Evolutionary conservation across 2,329 filamentous ascomycete species (phyloP).

Genomic region (Aspergillus calidoustus): DNA sequence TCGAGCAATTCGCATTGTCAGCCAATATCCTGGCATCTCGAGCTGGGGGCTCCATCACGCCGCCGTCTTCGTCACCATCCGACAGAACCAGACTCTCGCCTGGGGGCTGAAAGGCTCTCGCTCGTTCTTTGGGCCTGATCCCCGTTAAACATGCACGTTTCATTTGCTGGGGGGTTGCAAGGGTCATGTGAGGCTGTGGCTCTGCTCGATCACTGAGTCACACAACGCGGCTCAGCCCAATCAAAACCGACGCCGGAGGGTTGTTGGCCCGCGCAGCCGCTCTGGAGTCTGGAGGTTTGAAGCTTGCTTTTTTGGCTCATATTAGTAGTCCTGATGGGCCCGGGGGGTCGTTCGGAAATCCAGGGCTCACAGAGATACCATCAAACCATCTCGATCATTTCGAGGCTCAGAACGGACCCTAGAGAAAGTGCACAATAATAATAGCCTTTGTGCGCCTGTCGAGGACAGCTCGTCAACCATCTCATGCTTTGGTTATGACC

Average conservation of each 20-base stretch:
- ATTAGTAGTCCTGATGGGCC: neutral
- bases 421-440: neutral
- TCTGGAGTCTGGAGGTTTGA: neutral
- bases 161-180: constrained; percentile 13
- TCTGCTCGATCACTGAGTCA: constrained; percentile 15
- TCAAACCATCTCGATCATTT: too few relatives aligned
- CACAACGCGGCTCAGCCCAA: constrained; percentile 10
- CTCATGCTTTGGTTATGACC: neutral
- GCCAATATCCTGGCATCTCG: constrained; percentile 1
- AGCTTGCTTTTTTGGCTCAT: neutral
- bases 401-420: too few relatives aligned
- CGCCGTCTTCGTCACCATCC: constrained; percentile 5
- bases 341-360: neutral
- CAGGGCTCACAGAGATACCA: neutral
- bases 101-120: constrained; percentile 7
- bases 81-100: constrained; percentile 3
- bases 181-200: constrained; percentile 17
- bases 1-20: neutral
- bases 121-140: neutral
- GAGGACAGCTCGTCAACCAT: neutral
- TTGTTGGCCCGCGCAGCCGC: constrained; percentile 6
- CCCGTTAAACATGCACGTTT: neutral
- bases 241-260: neutral
- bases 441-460: neutral
- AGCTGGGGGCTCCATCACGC: neutral